Base-by-base conservation (phyloP, 2,329 filamentous ascomycete genomes). In the Fusarium praegraminearum region DNA sequence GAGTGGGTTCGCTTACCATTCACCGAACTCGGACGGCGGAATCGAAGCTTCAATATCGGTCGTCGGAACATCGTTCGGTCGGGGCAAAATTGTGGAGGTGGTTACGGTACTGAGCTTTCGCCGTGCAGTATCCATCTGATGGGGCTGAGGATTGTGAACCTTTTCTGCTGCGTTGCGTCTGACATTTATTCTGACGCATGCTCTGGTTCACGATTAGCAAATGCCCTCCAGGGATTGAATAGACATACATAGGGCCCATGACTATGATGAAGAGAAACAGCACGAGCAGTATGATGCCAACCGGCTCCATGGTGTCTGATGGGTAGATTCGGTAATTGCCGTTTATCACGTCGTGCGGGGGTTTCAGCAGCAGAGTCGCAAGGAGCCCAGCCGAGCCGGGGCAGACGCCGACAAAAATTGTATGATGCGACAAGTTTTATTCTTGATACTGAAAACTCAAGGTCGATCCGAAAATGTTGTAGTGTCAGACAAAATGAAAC, bases 51-150 rank as follows among this genome's bases (percentile, higher is more conserved):
- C 73, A 12, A 73, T 18, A 38, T 75, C 67, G 45, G 54, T 43
- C 54, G 61, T 44, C 36, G 44, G 60, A 36, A 47, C 55, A 18
- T 56, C 24, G 12, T 22, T 56, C 32, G 59, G 26, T 57, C 67
- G 71, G 24, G 65, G 65, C 20, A 55, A 46, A 24, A 46, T 59
- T 30, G 55, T 65, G 18, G 70, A 70, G 16, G 76, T 76, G 6
- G 76, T 75, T 16, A 78, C 77, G 18, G 73, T 70, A 47, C 65
- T 76, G 20, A 78, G 69, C 50, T 78, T 78, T 36, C 68, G 72
- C 7, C 75, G 74, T 1, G 77, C 77, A 41, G 71, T 51, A 20
- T 67, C 54, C 15, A 76, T 45, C 33, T 75, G 69, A 38, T 59
- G 56, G 15, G 68, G 71, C 20, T 73, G 57, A 8, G 71, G 67